Conservation (phyloP, 768 basidiomycete genomes). For the Suillus americanus region DNA sequence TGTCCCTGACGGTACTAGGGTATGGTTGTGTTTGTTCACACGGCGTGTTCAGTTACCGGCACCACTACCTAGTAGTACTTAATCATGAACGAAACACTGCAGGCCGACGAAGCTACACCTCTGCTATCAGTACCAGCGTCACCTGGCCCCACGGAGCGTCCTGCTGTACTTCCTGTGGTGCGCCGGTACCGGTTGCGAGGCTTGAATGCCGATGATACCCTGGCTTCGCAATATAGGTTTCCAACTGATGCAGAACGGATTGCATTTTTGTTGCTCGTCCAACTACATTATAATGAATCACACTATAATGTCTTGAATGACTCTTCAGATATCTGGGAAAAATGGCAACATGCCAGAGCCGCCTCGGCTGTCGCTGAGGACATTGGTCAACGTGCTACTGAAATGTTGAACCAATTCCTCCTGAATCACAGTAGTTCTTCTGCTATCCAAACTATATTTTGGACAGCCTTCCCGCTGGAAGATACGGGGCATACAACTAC, state of each 20-base stretch:
- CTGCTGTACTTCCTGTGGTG: constrained; percentile 12
- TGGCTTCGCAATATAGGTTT: neutral
- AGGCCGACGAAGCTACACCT: constrained; percentile 7
- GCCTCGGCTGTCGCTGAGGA: constrained; percentile 22
- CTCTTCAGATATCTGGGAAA: neutral
- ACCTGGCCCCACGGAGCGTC: neutral
- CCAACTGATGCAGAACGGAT: constrained; percentile 7
- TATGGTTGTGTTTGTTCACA: constrained; percentile 8
- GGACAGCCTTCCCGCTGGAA: constrained; percentile 42
- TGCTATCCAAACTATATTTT: constrained; percentile 50
- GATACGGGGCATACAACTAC: constrained; percentile 18
- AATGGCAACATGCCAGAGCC: constrained; percentile 4
- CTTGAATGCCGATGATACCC: neutral
- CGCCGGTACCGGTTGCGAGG: neutral
- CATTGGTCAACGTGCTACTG: constrained; percentile 34
- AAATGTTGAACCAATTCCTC: constrained; percentile 45
- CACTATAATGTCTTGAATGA: neutral
- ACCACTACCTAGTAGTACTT: neutral
- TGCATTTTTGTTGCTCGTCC: constrained; percentile 9
- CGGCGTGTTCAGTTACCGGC: neutral
- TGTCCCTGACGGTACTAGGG: neutral
- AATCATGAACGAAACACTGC: constrained; percentile 1
- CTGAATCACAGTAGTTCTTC: constrained; percentile 35
- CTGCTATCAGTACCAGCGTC: constrained; percentile 2
- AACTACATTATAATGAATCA: constrained; percentile 7